phyloP scores from a whole-genome alignment of 192 early-diverging fungal species.

The Hyaloraphidium curvatum region DNA sequence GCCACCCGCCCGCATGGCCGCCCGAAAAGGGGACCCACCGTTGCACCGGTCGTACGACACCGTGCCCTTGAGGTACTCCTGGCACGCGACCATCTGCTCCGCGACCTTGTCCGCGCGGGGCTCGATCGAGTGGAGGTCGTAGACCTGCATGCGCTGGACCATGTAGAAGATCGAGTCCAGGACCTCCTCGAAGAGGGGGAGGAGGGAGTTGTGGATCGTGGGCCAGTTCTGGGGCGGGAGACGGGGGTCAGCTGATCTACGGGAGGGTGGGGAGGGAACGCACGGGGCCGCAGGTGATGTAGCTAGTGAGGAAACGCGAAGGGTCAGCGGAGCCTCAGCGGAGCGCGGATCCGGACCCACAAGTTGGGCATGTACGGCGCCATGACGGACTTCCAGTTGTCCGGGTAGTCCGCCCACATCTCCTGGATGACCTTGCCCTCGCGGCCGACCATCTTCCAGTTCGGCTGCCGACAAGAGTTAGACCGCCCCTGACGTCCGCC shows the following conservation, averaged over 20 bases:
- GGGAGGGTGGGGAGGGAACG: too few relatives aligned
- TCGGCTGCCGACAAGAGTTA: constrained; percentile 16
- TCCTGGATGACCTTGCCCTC: constrained; percentile 23
- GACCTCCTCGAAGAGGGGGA: constrained; percentile 30
- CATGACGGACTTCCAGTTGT: too few relatives aligned
- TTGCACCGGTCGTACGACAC: background rate
- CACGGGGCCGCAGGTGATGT: too few relatives aligned
- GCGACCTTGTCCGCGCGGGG: constrained; percentile 5
- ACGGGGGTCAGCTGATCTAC: too few relatives aligned
- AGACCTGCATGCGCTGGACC: constrained; percentile 19
- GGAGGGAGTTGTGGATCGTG: constrained; percentile 28
- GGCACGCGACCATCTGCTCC: background rate
- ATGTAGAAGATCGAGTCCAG: constrained; percentile 21
- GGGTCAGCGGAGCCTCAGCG: too few relatives aligned
- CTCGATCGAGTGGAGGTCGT: constrained; percentile 17
- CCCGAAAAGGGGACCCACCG: too few relatives aligned
- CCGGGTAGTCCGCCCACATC: background rate
- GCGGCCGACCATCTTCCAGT: constrained; percentile 32
- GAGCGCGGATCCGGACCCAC: too few relatives aligned
- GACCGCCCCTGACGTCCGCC: constrained; percentile 12
- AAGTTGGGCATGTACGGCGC: too few relatives aligned
- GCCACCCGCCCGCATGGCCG: too few relatives aligned
- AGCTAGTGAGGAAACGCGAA: too few relatives aligned
- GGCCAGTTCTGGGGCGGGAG: too few relatives aligned
- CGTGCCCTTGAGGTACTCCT: background rate